These are phyloP conservation scores for Acephala macrosclerotiorum DNA, from an alignment of 2,329 filamentous ascomycete genomes.

Conservation along the genomic window DNA sequence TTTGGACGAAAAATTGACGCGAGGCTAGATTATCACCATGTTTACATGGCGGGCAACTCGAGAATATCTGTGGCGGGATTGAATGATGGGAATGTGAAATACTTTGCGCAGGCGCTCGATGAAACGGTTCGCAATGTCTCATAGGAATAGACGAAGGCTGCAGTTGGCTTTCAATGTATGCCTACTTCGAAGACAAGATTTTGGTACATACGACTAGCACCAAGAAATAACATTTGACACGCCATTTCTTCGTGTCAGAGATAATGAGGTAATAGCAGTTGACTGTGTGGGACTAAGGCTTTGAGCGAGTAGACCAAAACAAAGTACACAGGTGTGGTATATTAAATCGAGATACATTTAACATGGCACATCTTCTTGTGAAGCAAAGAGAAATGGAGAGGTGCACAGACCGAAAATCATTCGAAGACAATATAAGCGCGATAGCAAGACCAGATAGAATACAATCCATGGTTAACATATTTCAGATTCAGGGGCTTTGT, in stretches of 20 bases:
- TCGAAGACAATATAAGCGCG: too few relatives aligned
- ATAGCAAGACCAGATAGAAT: too few relatives aligned
- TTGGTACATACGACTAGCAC: too few relatives aligned
- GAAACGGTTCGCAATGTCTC: slow-evolving; percentile 14
- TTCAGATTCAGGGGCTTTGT: not conserved
- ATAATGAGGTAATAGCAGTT: not conserved
- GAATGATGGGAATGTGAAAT: slow-evolving; percentile 47
- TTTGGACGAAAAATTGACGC: not conserved
- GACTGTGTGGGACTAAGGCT: too few relatives aligned
- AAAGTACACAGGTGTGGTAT: too few relatives aligned
- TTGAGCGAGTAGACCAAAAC: too few relatives aligned
- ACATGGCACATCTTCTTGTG: too few relatives aligned
- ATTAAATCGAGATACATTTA: too few relatives aligned
- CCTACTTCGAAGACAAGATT: not conserved
- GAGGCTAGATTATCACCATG: slow-evolving; percentile 43
- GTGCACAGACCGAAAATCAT: too few relatives aligned
- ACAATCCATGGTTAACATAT: too few relatives aligned
- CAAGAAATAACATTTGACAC: too few relatives aligned
- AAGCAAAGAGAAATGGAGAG: too few relatives aligned
- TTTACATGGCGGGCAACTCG: slow-evolving; percentile 50
- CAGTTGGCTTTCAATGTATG: not conserved
- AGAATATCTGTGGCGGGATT: slow-evolving; percentile 50
- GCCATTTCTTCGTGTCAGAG: not conserved
- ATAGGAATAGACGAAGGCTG: not conserved
- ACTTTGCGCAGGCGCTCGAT: slow-evolving; percentile 41